A percentile compares a stretch with the other conserved stretches of the same genome.
Conservation (phyloP, 441 rosid species). For the Omphalea diandra region DNA sequence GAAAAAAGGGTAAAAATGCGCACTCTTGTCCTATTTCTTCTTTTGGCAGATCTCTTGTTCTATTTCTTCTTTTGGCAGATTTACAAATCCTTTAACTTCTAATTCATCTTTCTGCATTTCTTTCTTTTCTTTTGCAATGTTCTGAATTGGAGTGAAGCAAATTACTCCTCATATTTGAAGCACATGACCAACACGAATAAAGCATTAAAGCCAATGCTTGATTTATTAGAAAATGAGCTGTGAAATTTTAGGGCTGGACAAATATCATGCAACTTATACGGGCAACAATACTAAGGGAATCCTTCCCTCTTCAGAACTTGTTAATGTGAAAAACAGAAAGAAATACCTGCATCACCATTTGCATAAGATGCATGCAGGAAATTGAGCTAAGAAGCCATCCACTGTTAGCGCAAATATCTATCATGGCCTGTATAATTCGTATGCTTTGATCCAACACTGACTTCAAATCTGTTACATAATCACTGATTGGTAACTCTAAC, state of each 20-base stretch:
- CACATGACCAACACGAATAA: neutral
- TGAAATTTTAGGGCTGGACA: neutral
- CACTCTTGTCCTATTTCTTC: neutral
- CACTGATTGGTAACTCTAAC: slow-evolving; percentile 88
- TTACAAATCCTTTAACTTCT: neutral
- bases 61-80: neutral
- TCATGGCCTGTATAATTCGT: slow-evolving; percentile 98
- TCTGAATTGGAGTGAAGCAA: neutral
- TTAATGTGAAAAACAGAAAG: slow-evolving; percentile 4
- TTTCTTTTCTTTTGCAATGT: neutral
- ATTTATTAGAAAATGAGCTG: neutral
- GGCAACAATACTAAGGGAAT: neutral
- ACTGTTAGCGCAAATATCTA: slow-evolving; percentile 96
- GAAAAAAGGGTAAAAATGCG: neutral
- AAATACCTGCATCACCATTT: slow-evolving; percentile 98
- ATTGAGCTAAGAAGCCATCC: slow-evolving; percentile 99
- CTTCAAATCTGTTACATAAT: slow-evolving; percentile 92
- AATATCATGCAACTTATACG: neutral
- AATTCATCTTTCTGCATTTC: neutral
- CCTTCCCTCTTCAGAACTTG: neutral
- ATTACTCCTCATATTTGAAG: neutral
- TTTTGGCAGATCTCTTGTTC: too few species aligned
- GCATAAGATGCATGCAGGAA: slow-evolving; percentile 94
- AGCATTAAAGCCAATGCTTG: neutral
- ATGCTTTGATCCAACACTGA: slow-evolving; percentile 98